Base-by-base conservation (phyloP, 2,329 filamentous ascomycete species). In the Aspergillus costaricaensis region DNA sequence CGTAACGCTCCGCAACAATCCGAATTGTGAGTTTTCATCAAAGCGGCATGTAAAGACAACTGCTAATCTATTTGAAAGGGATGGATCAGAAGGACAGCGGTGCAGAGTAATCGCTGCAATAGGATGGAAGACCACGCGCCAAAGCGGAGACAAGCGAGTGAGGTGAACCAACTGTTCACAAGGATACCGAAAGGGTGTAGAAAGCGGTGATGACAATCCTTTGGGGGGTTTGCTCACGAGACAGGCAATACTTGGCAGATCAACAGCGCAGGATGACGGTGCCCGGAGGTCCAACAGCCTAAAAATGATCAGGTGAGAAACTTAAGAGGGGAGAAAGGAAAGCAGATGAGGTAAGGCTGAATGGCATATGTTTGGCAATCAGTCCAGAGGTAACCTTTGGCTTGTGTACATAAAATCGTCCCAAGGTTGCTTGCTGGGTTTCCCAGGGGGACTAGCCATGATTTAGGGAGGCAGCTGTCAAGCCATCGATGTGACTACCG, bases 201-300 rank as follows among this genome's bases (percentile, higher is more conserved):
- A 63, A 55, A 64, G 62, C 58, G 54, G 61, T 61, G 55, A 56
- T 57, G 59, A 57, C 58, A 47, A 52, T 55, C 55, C 50, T 58
- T 58, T 55, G 41, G 25, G 43, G 55, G 32, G 55, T 49, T 49
- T 12, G 61, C 60, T 67, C 67, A 69, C 64, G 62, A 64, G 68
- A 65, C 65, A 62, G 57, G 41, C 17, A 30, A 47, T 55, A 49
- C 25, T 50, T 50, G 47, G 25, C 25, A 30, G 62, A 59, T 62
- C 60, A 61, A 58, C 60, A 44, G 65, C 61, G 64, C 63, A 66
- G 61, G 59, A 65, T 65, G 64, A 68, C 65, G 60, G 55, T 56
- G 53, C 49, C 63, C 36, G 55, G 60, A 54, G 51, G 56, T 52
- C 63, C 48, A 53, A 14, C 41, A 57, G 60, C 59, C 61, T 21